Evolutionary conservation across 2,329 filamentous ascomycete species (phyloP).

Genomic region (Atkinsonella texensis): DNA sequence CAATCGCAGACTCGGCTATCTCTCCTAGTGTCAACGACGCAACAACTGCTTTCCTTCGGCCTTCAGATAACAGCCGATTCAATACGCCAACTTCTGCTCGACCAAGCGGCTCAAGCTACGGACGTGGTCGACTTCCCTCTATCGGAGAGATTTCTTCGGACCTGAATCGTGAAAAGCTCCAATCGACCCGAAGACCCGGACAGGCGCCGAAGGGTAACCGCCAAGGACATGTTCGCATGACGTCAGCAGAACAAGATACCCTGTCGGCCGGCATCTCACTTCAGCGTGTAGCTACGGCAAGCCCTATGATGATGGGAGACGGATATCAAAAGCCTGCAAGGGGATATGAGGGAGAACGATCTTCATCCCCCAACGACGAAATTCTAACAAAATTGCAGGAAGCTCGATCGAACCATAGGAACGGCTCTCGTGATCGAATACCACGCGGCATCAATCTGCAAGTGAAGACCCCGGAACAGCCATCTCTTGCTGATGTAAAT

Average conservation of each 20-base stretch:
- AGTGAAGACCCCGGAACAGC: constrained; percentile 44
- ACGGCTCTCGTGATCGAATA: constrained; percentile 67
- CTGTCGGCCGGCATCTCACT: constrained; percentile 34
- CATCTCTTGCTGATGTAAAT: constrained; percentile 38
- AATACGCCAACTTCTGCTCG: constrained; percentile 57
- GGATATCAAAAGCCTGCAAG: constrained; percentile 24
- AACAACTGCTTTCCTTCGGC: constrained; percentile 55
- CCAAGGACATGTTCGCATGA: constrained; percentile 22
- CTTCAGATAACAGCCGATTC: constrained; percentile 54
- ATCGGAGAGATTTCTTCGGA: constrained; percentile 49
- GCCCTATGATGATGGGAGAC: constrained; percentile 51
- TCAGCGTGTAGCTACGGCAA: constrained; percentile 54
- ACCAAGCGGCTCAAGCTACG: constrained; percentile 45
- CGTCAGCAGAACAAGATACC: constrained; percentile 30
- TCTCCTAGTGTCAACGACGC: constrained; percentile 53
- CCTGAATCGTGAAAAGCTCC: constrained; percentile 19
- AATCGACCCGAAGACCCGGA: constrained; percentile 13
- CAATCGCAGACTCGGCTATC: constrained; percentile 65
- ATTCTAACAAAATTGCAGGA: constrained; percentile 49
- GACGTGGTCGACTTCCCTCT: constrained; percentile 57
- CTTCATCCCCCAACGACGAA: constrained; percentile 52
- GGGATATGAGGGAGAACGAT: constrained; percentile 25
- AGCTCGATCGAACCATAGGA: constrained; percentile 45
- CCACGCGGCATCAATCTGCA: constrained; percentile 57
- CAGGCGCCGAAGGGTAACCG: constrained; percentile 17